Base-by-base conservation (phyloP, 148 eudicot species). In the Silene uniflora region DNA sequence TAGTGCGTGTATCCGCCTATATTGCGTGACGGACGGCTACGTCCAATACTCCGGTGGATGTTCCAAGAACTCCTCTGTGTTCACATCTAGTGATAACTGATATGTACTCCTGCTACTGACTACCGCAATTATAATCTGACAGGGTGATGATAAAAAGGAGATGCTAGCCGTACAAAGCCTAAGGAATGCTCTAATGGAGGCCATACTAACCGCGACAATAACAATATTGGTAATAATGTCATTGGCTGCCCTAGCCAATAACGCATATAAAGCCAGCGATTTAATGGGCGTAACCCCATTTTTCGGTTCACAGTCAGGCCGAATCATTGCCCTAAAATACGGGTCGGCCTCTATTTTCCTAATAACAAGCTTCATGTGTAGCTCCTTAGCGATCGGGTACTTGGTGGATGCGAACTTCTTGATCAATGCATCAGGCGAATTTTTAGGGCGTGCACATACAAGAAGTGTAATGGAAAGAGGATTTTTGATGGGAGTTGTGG, bases 81-180 rank as follows among this genome's bases (percentile, higher is more conserved):
- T 27, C 29, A 3, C 35, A 32, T 32, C 4, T 32, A 32, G 4
- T 32, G 3, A 32, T 5, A 32, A n/a, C n/a, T 32, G 35, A 1
- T 32, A 32, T 32, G 3, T 29, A 29, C 3, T n/a, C 32, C 32
- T 29, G 32, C 32, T 29, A 1, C 32, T 29, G 1, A 29, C 32
- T 29, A 32, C 35, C 35, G 5, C 35, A 32, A 32, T 32, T 32
- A 32, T 32, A 32, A 32, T 75, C 76, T 52, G 55, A 64, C 82
- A 91, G 97, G 97, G 94, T 0, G 92, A 91, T 75, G 91, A 86
- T 29, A 93, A 91, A 73, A 88, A 84, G 74, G 91, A 81, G 70
- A 86, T 81, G 84, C 77, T 93, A 62, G 98, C 97, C 5, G 96
- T 93, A 6, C 98, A 93, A 74, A 93, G 97, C 85, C 82, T 93